A percentile compares a stretch with the other conserved stretches of the same genome.
Conservation (phyloP, 768 basidiomycete species). For the Lentinula sp. region DNA sequence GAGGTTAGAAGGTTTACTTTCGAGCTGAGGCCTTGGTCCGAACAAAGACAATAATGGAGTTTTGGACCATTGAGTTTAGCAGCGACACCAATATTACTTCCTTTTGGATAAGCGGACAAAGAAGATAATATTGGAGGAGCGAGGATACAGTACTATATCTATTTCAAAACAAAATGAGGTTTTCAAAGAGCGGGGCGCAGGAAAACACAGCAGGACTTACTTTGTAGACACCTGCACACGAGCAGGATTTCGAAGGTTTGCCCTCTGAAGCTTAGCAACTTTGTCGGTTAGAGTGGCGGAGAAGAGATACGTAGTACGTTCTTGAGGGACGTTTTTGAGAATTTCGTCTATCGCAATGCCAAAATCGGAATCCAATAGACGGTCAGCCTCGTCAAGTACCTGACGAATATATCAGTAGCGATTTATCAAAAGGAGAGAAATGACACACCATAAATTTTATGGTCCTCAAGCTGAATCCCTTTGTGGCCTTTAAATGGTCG, state of each 20-base stretch:
- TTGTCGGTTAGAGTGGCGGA: constrained; percentile 70
- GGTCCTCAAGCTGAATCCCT: background rate
- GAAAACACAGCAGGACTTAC: constrained; percentile 29
- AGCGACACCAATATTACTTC: constrained; percentile 57
- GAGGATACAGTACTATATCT: constrained; percentile 63
- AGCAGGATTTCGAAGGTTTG: constrained; percentile 56
- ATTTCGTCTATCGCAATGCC: constrained; percentile 63
- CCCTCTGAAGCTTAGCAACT: constrained; percentile 60
- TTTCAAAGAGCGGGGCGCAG: too few relatives aligned
- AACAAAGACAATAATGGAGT: constrained; percentile 61
- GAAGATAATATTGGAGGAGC: constrained; percentile 59
- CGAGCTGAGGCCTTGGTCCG: constrained; percentile 63
- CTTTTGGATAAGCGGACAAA: constrained; percentile 53
- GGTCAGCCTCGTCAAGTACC: constrained; percentile 25
- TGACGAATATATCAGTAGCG: background rate
- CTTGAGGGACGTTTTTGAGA: constrained; percentile 57
- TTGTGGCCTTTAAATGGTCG: constrained; percentile 47
- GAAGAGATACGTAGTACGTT: constrained; percentile 59
- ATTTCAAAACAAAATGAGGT: too few relatives aligned
- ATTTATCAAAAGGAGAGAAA: background rate
- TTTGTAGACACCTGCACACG: constrained; percentile 58
- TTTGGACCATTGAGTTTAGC: constrained; percentile 50
- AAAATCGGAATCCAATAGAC: constrained; percentile 62
- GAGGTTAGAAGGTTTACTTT: constrained; percentile 17
- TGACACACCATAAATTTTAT: background rate